Conservation (phyloP, 495 filamentous ascomycete genomes). For the Apiosordaria backusii region DNA sequence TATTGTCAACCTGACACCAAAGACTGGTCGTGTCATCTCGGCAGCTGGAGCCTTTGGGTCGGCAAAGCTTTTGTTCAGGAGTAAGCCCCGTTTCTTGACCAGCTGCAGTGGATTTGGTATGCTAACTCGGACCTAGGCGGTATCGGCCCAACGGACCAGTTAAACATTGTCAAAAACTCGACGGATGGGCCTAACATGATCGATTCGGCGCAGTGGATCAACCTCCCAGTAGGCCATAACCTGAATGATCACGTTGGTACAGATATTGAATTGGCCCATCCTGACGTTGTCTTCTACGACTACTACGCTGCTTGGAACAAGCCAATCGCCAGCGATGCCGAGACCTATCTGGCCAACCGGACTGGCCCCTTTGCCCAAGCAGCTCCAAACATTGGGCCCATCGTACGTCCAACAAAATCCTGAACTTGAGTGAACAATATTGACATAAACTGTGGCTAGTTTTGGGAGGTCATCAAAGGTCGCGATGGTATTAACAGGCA, state of each 20-base stretch:
- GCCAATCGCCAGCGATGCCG: constrained; percentile 33
- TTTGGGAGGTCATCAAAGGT: constrained; percentile 54
- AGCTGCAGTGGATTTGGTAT: not conserved
- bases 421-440: not conserved
- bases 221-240: constrained; percentile 67
- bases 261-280: constrained; percentile 58
- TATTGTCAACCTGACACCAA: constrained; percentile 52
- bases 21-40: constrained; percentile 62
- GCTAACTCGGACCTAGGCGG: constrained; percentile 30
- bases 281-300: constrained; percentile 58
- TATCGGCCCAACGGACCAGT: constrained; percentile 59
- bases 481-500: constrained; percentile 59
- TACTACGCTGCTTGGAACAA: constrained; percentile 58
- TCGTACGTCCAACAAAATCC: constrained; percentile 24
- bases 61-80: constrained; percentile 58
- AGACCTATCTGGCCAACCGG: constrained; percentile 43
- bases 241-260: constrained; percentile 70
- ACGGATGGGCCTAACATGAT: constrained; percentile 51
- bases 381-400: constrained; percentile 60
- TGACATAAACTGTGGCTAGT: constrained; percentile 17
- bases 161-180: constrained; percentile 52
- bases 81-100: constrained; percentile 19
- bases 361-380: constrained; percentile 63
- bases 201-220: constrained; percentile 55
- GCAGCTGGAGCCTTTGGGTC: constrained; percentile 64